phyloP scores from a whole-genome alignment of 2,329 filamentous ascomycete genomes.

The Xylariaceae sp. region DNA sequence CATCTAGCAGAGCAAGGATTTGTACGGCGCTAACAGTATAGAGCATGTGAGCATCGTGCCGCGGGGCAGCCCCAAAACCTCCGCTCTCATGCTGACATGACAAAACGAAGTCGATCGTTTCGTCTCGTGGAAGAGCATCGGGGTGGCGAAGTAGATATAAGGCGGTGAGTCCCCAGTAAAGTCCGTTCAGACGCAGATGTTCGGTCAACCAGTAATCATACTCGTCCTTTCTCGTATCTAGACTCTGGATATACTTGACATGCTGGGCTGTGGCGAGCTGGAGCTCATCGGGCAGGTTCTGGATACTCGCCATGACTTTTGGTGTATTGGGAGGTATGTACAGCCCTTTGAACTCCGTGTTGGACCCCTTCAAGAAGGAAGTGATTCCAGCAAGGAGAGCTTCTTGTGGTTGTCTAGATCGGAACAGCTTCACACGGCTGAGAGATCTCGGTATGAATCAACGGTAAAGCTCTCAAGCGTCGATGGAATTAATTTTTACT shows the following conservation, averaged over 20 bases:
- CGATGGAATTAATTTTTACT: no score
- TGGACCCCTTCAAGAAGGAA: no score
- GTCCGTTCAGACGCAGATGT: conserved; percentile 88
- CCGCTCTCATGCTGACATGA: conserved; percentile 88
- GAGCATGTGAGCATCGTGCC: conserved; percentile 93
- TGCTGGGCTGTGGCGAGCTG: conserved; percentile 59
- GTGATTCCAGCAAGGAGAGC: no score
- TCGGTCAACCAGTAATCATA: conserved; percentile 98
- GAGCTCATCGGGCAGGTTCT: conserved; percentile 39
- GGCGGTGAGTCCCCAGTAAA: conserved; percentile 94
- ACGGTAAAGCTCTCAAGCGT: no score
- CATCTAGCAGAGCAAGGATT: conserved; percentile 83
- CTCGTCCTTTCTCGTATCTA: conserved; percentile 90
- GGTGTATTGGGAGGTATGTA: not conserved
- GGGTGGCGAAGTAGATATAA: conserved; percentile 81
- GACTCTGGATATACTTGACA: conserved; percentile 87
- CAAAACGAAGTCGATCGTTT: conserved; percentile 88
- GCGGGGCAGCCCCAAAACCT: conserved; percentile 90
- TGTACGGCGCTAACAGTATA: conserved; percentile 95
- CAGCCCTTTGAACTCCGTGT: not conserved
- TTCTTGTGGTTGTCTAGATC: no score
- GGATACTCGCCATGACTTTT: conserved; percentile 33
- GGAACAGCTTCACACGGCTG: no score
- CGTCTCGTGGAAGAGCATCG: conserved; percentile 74
- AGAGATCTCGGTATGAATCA: no score